Base-by-base conservation (phyloP, 2,329 filamentous ascomycete species). In the Tolypocladium inflatum region DNA sequence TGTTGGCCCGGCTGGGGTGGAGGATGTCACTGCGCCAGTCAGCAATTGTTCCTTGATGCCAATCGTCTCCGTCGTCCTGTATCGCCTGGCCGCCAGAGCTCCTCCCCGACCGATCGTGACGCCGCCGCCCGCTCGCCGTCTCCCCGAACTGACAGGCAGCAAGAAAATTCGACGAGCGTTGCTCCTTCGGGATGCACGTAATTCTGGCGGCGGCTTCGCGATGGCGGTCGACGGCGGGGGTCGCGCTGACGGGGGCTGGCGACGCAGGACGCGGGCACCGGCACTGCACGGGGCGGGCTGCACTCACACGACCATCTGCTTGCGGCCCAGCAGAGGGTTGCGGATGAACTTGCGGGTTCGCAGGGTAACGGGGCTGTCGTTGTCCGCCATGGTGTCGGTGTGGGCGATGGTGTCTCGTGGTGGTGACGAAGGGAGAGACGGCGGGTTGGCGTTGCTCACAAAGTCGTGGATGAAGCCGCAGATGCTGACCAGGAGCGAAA, bases 271-370 rank as follows among this genome's bases (percentile, higher is more conserved):
- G 26, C 7, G 1, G 26, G 48, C 48, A 26, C 33, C 51, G 39
- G 41, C 50, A 55, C 55, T 56, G 53, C 30, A 54, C 48, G 50
- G n/a, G 37, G 57, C 56, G 64, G 65, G 60, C 64, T 64, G 69
- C 69, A 88, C 89, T 86, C 91, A 97, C 93, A 97, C 90, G 81
- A 97, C 93, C 91, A 97, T 96, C 88, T 97, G 93, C 87, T 96
- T 96, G 79, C 93, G 90, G 78, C 89, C 91, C 77, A 99, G 88
- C 76, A 99, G 91, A 79, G 94, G 90, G 88, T 99, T 99, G 84
- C 92, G 91, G 83, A 97, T 95, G 90, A 99, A 99, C 86, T 97
- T 97, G 90, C 94, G 93, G 81, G 94, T 99, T 84, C 94, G 87
- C 82, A 92, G 81, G 73, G 88, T 91, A 76, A 91, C 87, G 75